Evolutionary conservation across 2,329 filamentous ascomycete genomes (phyloP).

Genomic region (Trichoderma sp.): DNA sequence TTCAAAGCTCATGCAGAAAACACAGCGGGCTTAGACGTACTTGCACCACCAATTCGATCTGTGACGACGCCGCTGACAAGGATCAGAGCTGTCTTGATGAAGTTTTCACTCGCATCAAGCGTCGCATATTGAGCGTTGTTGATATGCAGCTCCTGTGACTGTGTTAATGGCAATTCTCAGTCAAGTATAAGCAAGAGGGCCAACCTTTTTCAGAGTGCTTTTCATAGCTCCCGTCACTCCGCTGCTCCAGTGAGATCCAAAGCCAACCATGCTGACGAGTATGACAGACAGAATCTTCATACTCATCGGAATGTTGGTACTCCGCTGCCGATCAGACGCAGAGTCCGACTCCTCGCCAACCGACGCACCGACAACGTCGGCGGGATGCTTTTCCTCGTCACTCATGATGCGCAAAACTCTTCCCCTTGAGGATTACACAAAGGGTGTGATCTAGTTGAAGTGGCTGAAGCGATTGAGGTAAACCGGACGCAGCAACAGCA

Average conservation of each 20-base stretch:
- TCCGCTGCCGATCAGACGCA: background rate
- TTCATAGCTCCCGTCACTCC: slow-evolving; percentile 61
- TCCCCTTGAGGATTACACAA: background rate
- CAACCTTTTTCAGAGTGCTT: slow-evolving; percentile 54
- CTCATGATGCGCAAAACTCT: background rate
- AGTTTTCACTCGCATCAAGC: slow-evolving; percentile 58
- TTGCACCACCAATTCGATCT: slow-evolving; percentile 56
- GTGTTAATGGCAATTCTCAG: background rate
- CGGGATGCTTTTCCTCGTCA: slow-evolving; percentile 7
- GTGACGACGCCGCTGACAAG: slow-evolving; percentile 54
- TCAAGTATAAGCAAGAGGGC: background rate
- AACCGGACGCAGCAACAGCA: background rate
- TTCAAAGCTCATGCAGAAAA: background rate
- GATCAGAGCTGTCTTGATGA: slow-evolving; percentile 57
- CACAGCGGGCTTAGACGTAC: slow-evolving; percentile 27
- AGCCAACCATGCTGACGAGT: slow-evolving; percentile 45
- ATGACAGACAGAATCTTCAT: slow-evolving; percentile 14
- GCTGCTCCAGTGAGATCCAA: slow-evolving; percentile 58
- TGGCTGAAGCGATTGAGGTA: background rate
- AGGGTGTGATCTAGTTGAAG: too few relatives aligned
- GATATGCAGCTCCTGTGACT: slow-evolving; percentile 48
- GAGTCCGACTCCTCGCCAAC: background rate
- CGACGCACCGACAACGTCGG: background rate
- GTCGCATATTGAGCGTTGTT: slow-evolving; percentile 58
- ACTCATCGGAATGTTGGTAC: background rate